These are phyloP conservation scores for Geotrichum histeridarum DNA, from an alignment of 1,139 yeast species.

Conservation along the genomic window DNA sequence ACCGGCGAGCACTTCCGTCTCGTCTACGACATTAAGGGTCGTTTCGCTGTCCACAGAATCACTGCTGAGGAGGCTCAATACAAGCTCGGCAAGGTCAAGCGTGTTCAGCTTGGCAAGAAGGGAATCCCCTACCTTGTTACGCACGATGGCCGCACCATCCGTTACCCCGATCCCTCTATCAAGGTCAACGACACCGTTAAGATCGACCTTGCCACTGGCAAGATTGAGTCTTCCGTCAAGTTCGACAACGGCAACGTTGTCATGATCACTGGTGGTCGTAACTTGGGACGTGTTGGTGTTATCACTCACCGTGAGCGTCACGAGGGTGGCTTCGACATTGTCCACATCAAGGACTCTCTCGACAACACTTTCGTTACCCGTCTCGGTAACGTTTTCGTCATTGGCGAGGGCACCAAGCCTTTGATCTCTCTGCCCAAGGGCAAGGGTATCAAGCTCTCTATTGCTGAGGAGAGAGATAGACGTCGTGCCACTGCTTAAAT, in stretches of 20 bases:
- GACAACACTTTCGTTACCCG: slow-evolving; percentile 99
- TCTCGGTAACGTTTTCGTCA: slow-evolving; percentile 91
- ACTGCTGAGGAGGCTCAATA: slow-evolving; percentile 96
- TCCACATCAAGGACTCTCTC: slow-evolving; percentile 94
- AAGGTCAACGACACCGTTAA: slow-evolving; percentile 96
- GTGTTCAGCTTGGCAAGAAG: slow-evolving; percentile 96
- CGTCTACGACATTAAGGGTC: slow-evolving; percentile 96
- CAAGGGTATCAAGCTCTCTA: slow-evolving; percentile 97
- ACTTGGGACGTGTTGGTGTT: slow-evolving; percentile 99
- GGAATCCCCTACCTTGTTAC: slow-evolving; percentile 97
- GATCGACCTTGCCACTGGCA: slow-evolving; percentile 93
- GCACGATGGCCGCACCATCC: slow-evolving; percentile 98
- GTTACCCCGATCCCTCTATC: slow-evolving; percentile 98
- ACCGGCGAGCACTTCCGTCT: slow-evolving; percentile 99
- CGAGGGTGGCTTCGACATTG: slow-evolving; percentile 99
- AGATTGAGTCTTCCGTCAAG: slow-evolving; percentile 85
- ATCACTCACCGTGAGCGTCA: slow-evolving; percentile 98
- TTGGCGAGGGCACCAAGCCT: slow-evolving; percentile 98
- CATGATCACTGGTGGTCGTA: slow-evolving; percentile 99
- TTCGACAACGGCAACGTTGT: slow-evolving; percentile 94
- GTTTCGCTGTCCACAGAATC: slow-evolving; percentile 98
- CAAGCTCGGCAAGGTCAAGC: slow-evolving; percentile 97
- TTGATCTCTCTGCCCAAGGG: slow-evolving; percentile 98
- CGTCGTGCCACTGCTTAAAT: slow-evolving; percentile 37
- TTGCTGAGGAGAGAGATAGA: slow-evolving; percentile 99